Base-by-base conservation (phyloP, 495 filamentous ascomycete genomes). In the Penicillium paradoxum region DNA sequence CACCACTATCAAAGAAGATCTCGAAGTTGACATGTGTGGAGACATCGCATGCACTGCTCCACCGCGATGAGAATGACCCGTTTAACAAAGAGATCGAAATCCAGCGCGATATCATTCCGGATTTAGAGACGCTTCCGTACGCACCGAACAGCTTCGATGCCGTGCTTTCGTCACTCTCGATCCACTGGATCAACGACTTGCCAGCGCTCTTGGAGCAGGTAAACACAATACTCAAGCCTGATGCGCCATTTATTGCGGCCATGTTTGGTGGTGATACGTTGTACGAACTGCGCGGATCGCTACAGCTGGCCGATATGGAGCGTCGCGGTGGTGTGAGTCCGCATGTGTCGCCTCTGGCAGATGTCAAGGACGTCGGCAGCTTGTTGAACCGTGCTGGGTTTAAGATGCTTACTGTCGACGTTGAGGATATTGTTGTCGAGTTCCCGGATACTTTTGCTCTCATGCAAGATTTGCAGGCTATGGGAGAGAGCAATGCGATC, bases 151-250 rank as follows among this genome's bases (percentile, higher is more conserved):
- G 80, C 17, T 96, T 97, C 70, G 89, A 96, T 72, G 85, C 93
- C 30, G 88, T 96, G 3, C 74, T 99, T 24, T 90, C 85, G 60
- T 91, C 86, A 38, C 74, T 95, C 53, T 89, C 84, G 29, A 80
- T 99, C 66, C 95, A 99, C 71, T 99, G 95, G 95, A 85, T 96
- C 71, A 99, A 99, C 69, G 88, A 99, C 65, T 80, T 99, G 7
- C 93, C 95, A 0, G 85, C 83, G 4, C 73, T 92, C 4, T 80
- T 99, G 1, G 70, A 80, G 30, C 88, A 96, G 64, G 79, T 95
- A 56, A 90, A 93, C 72, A 75, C 74, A 37, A 76, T 91, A 32
- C 81, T 99, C 14, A 92, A 92, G 70, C 91, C 93, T 0, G 95
- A 99, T 64, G 77, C 81, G 37, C 91, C 95, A 13, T 95, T 99